phyloP scores from a whole-genome alignment of 768 basidiomycete species.

The Xerocomellus chrysenteron region DNA sequence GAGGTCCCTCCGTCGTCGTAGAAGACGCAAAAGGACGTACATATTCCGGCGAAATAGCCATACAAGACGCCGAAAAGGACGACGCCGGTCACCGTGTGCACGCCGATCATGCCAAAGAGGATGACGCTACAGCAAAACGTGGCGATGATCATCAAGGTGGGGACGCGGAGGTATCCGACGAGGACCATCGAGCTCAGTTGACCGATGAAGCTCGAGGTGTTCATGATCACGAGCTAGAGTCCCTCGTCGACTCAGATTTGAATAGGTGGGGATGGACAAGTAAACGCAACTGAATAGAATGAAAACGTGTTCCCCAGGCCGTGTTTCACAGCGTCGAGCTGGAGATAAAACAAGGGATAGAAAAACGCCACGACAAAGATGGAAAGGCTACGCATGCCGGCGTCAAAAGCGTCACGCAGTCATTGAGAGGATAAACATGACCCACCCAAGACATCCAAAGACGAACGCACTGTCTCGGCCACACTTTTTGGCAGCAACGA shows the following conservation, averaged over 20 bases:
- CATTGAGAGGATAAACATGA: background rate
- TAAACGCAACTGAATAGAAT: constrained; percentile 52
- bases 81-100: constrained; percentile 39
- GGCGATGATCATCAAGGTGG: constrained; percentile 37
- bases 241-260: background rate
- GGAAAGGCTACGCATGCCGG: constrained; percentile 14
- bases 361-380: constrained; percentile 45
- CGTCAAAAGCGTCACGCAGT: background rate
- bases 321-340: constrained; percentile 51
- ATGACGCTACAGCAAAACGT: constrained; percentile 39
- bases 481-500: constrained; percentile 23
- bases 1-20: too few relatives aligned
- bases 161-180: constrained; percentile 42
- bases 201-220: constrained; percentile 53
- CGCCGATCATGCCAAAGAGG: constrained; percentile 48
- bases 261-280: background rate
- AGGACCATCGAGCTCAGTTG: constrained; percentile 50
- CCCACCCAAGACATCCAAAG: constrained; percentile 29
- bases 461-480: constrained; percentile 26
- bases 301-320: constrained; percentile 47
- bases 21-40: constrained; percentile 24
- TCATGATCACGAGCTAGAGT: constrained; percentile 53
- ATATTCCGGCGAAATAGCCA: constrained; percentile 53
- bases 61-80: constrained; percentile 45
- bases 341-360: constrained; percentile 60